phyloP scores from a whole-genome alignment of 495 filamentous ascomycete species.

The Pyrenopolyporus hunteri region DNA sequence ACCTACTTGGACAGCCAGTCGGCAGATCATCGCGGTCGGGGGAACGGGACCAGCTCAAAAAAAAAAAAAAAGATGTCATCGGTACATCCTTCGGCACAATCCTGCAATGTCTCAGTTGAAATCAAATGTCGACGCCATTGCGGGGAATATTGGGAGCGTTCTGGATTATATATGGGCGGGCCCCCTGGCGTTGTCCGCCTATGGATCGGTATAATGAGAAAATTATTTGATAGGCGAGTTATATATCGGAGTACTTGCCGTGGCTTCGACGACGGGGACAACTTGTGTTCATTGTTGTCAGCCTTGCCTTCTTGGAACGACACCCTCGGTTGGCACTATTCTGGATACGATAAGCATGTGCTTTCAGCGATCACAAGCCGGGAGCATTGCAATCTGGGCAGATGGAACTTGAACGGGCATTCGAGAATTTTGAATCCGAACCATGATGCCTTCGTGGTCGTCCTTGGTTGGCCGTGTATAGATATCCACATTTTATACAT shows the following conservation, averaged over 20 bases:
- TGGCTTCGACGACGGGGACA: neutral
- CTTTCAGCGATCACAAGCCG: neutral
- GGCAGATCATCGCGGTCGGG: neutral
- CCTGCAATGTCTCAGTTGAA: constrained; percentile 27
- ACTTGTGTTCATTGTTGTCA: neutral
- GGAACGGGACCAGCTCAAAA: constrained; percentile 14
- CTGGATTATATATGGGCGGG: neutral
- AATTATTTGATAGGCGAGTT: neutral
- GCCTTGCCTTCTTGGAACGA: neutral
- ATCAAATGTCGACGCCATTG: constrained; percentile 14
- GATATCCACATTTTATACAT: neutral
- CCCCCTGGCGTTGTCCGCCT: neutral
- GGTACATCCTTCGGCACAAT: constrained; percentile 13
- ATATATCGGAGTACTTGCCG: neutral
- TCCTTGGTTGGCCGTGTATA: neutral
- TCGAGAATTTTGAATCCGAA: neutral
- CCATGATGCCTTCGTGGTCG: neutral
- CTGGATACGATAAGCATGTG: neutral
- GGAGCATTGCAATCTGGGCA: neutral
- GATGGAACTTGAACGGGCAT: neutral
- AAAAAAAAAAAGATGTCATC: constrained; percentile 16
- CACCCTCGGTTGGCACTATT: neutral
- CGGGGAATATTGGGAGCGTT: constrained; percentile 14
- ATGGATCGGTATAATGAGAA: too few species aligned
- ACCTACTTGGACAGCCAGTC: neutral